Base-by-base conservation (phyloP, 2,329 filamentous ascomycete genomes). In the Fusarium agapanthi region DNA sequence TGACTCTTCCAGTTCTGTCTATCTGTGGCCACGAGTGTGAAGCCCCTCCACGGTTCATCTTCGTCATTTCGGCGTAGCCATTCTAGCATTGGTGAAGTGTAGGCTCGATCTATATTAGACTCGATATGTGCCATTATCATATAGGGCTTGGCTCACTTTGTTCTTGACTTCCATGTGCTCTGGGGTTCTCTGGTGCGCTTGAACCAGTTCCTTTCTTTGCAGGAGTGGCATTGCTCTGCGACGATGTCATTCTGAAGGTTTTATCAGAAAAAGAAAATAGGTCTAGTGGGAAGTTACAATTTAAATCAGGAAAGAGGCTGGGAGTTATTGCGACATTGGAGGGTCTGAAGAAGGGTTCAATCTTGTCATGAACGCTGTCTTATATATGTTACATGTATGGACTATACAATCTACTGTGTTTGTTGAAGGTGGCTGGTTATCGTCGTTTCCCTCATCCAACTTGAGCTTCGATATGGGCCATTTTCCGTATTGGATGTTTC, bases 91-190 rank as follows among this genome's bases (percentile, higher is more conserved):
- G 58, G 47, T 5, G 47, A 55, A 20, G 1, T 12, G 1, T 34
- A 3, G 18, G 15, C 58, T 20, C 13, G 4, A 2, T 3, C 5
- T 1, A 3, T 0, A 3, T 55, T 22, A 63, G 40, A 24, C 0
- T 3, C 1, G 0, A 3, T 16, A 9, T 0, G 3, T 16, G 8
- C 4, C 4, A 9, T 14, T 10, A 1, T 0, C 0, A 7, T 6
- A 0, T 5, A 13, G 13, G 2, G 2, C 9, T 7, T 2, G 0
- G 5, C 57, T 45, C 7, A 65, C 61, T 2, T 28, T 14, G n/a
- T 5, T 35, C 15, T 11, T 30, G 20, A 8, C 24, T 14, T 7
- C 3, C 20, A 35, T n/a, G 6, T 7, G 24, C 6, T 11, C 16
- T 22, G 0, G 15, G 3, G 0, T 7, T n/a, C 26, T 20, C 2